Base-by-base conservation (phyloP, 2,329 filamentous ascomycete species). In the Mycosphaerella sp. region DNA sequence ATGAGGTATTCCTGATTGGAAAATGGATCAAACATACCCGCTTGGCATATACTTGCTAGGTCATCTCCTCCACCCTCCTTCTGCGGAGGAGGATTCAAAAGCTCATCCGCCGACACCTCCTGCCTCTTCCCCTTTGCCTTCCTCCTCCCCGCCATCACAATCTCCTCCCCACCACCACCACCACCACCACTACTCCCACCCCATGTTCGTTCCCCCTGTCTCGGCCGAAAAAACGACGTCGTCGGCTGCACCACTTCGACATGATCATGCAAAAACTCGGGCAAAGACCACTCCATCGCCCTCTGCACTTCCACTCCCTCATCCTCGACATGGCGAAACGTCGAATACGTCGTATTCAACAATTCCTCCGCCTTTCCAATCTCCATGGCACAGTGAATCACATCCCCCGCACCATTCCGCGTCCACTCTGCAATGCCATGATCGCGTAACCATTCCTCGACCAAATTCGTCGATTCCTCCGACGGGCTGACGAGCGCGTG, bases 221-320 rank as follows among this genome's bases (percentile, higher is more conserved):
- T 31, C 14, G 48, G 50, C 45, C 49, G 73, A 65, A 80, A 78
- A 70, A 83, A 83, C 0, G 79, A 80, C 45, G 76, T 83, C 2
- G 80, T 83, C 2, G 81, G 81, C 63, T 83, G 80, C 23, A 83
- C 77, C 10, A 78, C 75, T 61, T 82, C 79, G 55, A 83, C 76
- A 62, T 80, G 79, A 40, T 74, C 71, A 61, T 82, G 80, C 3
- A 83, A 71, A 61, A 82, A 76, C 36, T 63, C 65, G 9, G 80
- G 80, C 4, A 84, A 74, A 42, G 80, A 82, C 80, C 80, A 84
- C 40, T 72, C 67, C 0, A 77, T 74, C 0, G 80, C 74, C 38
- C 81, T 76, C 17, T 78, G 72, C 8, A 82, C 64, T 11, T 72
- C 63, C 2, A 73, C 66, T n/a, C 80, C 81, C 62, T 82, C 76